Conservation (phyloP, 352 stramenopile species). For the Globisporangium radiosum region DNA sequence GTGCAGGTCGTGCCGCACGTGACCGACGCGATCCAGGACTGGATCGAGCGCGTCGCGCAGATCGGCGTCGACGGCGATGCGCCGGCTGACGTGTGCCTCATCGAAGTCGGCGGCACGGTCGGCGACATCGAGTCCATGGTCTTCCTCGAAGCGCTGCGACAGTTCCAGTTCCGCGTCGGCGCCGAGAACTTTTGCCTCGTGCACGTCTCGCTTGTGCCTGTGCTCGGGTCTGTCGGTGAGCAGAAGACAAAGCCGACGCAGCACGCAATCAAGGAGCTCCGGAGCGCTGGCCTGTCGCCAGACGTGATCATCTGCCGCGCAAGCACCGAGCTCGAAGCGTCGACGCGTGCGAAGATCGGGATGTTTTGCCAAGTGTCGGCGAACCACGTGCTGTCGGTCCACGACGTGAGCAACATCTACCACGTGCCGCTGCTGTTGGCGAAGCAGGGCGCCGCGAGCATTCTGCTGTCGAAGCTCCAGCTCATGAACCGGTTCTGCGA, state of each 20-base stretch:
- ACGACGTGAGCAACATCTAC: slow-evolving; percentile 99
- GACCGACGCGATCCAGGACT: slow-evolving; percentile 93
- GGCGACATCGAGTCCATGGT: slow-evolving; percentile 99
- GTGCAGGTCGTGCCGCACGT: slow-evolving; percentile 98
- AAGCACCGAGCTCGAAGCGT: slow-evolving; percentile 88
- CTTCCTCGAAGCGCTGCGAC: slow-evolving; percentile 98
- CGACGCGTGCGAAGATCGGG: slow-evolving; percentile 95
- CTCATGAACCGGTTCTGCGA: slow-evolving; percentile 85
- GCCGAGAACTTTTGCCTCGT: slow-evolving; percentile 98
- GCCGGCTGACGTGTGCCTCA: slow-evolving; percentile 96
- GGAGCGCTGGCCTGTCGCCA: slow-evolving; percentile 92
- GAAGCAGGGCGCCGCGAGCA: slow-evolving; percentile 93
- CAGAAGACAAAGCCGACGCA: slow-evolving; percentile 99
- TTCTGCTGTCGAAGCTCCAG: slow-evolving; percentile 91
- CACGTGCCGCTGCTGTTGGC: slow-evolving; percentile 97
- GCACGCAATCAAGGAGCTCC: slow-evolving; percentile 98
- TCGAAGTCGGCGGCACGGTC: slow-evolving; percentile 99
- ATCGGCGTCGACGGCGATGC: slow-evolving; percentile 85
- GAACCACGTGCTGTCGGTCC: slow-evolving; percentile 94
- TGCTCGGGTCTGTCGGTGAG: slow-evolving; percentile 97
- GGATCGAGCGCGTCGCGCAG: slow-evolving; percentile 97
- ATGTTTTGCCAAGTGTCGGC: slow-evolving; percentile 98
- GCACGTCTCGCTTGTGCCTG: slow-evolving; percentile 98
- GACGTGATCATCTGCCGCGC: slow-evolving; percentile 97
- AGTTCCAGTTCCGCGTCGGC: slow-evolving; percentile 99